Base-by-base conservation (phyloP, 1,284 basidiomycete genomes). In the Exsudoporus floridanus region DNA sequence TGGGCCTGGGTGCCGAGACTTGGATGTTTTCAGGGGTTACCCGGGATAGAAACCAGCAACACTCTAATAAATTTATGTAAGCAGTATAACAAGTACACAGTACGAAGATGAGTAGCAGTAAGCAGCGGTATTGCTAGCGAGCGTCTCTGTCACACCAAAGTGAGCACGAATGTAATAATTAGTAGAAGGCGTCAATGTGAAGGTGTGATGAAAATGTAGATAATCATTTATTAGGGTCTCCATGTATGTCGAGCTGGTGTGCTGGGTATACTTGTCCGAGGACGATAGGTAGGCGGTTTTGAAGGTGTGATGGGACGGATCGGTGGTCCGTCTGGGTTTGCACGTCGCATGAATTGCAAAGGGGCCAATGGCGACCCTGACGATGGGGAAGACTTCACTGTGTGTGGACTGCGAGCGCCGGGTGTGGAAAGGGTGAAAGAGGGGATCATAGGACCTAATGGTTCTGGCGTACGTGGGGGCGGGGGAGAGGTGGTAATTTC, bases 401-500 rank as follows among this genome's bases (percentile, higher is more conserved):
- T 78, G 37, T 72, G 72, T 8, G 77, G 76, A 54, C 77, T 81
- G 25, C 64, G 70, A 35, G 75, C 74, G 46, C 66, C 70, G 1
- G 80, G 79, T 0, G 77, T 79, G 21, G 76, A 78, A 16, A 81
- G 57, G n/a, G 72, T 71, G 52, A 82, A 76, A 1, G 77, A 74
- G 5, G 80, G 79, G 35, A 79, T 53, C 38, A 65, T 69, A 14
- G 77, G 70, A 19, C 69, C 64, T 30, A 62, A 74, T 4, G 86
- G 86, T 68, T 90, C 89, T 6, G 89, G 90, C 8, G 89, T 91
- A 48, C 72, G 75, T 45, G 83, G 83, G 21, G 76, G 77, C 14
- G 78, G 83, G 21, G 77, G 76, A 31, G 79, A 77, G 1, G 75
- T 65, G n/a, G 69, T 62, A 18, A 74, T 63, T 56, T 70, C 70